These are phyloP conservation scores for Mortierella hygrophila DNA, from an alignment of 192 early-diverging fungal species.

Conservation along the genomic window DNA sequence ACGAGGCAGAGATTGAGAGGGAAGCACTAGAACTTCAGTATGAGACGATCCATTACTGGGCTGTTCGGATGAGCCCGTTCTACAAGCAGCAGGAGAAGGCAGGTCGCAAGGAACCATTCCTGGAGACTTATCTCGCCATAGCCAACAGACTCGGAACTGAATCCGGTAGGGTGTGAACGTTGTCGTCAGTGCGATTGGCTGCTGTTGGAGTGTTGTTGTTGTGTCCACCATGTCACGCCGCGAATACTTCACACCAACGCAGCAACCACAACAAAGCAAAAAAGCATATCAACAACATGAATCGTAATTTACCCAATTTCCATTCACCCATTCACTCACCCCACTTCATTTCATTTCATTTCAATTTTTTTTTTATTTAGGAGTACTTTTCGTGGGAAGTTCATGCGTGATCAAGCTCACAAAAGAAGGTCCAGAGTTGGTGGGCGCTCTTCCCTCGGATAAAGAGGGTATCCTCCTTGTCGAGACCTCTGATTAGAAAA, in stretches of 20 bases:
- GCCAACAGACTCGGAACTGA: constrained; percentile 38
- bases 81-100: neutral
- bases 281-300: no score
- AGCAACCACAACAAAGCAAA: no score
- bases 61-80: constrained; percentile 34
- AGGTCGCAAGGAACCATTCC: neutral
- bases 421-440: constrained; percentile 20
- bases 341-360: neutral
- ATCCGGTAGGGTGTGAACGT: constrained; percentile 18
- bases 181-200: no score
- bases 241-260: neutral
- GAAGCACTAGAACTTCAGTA: constrained; percentile 1
- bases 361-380: constrained; percentile 6
- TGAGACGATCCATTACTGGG: constrained; percentile 46
- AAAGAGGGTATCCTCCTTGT: constrained; percentile 28
- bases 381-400: constrained; percentile 41
- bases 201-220: neutral
- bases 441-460: constrained; percentile 25
- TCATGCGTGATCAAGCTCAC: constrained; percentile 33
- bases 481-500: constrained; percentile 13
- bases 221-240: neutral
- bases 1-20: neutral
- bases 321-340: neutral
- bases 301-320: neutral
- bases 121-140: constrained; percentile 21